Evolutionary conservation across 129 eudicot species (phyloP).

Genomic region (Tanacetum coccineum): DNA sequence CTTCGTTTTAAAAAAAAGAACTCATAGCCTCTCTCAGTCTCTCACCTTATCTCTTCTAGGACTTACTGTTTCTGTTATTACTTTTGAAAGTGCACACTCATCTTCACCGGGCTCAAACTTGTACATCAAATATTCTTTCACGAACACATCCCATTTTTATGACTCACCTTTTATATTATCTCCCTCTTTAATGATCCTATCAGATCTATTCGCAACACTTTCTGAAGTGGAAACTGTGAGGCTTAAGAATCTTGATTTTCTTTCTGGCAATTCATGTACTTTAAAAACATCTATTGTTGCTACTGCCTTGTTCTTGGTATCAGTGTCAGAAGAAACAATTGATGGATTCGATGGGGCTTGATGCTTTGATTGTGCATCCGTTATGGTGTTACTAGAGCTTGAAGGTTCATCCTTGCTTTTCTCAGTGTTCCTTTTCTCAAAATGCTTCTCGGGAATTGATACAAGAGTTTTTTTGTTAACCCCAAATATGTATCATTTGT

Average conservation of each 20-base stretch:
- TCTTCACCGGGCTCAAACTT: constrained; percentile 87
- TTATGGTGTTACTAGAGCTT: constrained; percentile 15
- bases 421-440: constrained; percentile 15
- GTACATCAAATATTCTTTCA: constrained; percentile 67
- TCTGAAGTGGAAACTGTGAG: constrained; percentile 24
- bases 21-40: constrained; percentile 68
- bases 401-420: constrained; percentile 12
- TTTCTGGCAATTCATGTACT: neutral
- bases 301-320: constrained; percentile 14
- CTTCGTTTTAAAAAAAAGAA: constrained; percentile 53
- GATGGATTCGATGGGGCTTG: constrained; percentile 31
- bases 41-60: constrained; percentile 55
- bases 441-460: constrained; percentile 34
- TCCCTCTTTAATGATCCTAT: constrained; percentile 6
- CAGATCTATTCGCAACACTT: neutral
- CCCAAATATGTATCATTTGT: too few species aligned
- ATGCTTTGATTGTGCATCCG: constrained; percentile 9
- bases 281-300: constrained; percentile 31
- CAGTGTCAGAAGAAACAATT: constrained; percentile 33
- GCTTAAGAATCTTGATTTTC: constrained; percentile 31
- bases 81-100: constrained; percentile 67
- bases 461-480: constrained; percentile 23
- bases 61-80: constrained; percentile 57
- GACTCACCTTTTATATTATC: constrained; percentile 15
- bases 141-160: constrained; percentile 51